phyloP scores from a whole-genome alignment of 495 filamentous ascomycete species.

The Talaromyces liani region DNA sequence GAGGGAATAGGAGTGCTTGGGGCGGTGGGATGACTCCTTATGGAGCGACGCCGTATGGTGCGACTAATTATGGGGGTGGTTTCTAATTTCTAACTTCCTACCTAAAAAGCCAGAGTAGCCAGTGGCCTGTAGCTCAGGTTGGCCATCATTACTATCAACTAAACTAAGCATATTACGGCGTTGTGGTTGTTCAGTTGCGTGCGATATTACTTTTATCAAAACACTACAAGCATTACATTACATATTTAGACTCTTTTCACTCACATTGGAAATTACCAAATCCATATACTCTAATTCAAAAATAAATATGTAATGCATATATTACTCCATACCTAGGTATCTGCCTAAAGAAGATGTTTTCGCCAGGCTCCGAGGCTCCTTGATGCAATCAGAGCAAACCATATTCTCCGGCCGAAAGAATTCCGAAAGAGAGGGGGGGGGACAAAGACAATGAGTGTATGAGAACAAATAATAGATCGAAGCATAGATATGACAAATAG shows the following conservation, averaged over 20 bases:
- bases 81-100: neutral
- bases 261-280: no score
- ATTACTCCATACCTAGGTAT: neutral
- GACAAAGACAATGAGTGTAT: neutral
- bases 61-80: conserved; percentile 43
- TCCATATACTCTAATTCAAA: neutral
- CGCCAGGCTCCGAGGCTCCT: neutral
- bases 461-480: neutral
- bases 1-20: conserved; percentile 55
- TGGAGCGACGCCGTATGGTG: conserved; percentile 65
- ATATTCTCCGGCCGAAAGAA: neutral
- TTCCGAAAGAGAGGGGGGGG: neutral
- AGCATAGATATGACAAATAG: no score
- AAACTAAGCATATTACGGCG: conserved; percentile 1
- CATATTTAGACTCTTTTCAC: no score
- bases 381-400: neutral
- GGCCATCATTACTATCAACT: conserved; percentile 15
- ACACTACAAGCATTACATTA: neutral
- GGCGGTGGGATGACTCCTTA: conserved; percentile 56
- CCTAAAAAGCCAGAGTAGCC: neutral
- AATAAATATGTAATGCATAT: neutral
- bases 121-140: neutral
- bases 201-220: neutral
- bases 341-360: neutral
- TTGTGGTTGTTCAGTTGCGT: conserved; percentile 10